Percentiles rank a stretch among this genome's conserved stretches.
These are phyloP conservation scores for Yamadazyma triangularis DNA, from an alignment of 1,139 yeast genomes.

Conservation along the genomic window DNA sequence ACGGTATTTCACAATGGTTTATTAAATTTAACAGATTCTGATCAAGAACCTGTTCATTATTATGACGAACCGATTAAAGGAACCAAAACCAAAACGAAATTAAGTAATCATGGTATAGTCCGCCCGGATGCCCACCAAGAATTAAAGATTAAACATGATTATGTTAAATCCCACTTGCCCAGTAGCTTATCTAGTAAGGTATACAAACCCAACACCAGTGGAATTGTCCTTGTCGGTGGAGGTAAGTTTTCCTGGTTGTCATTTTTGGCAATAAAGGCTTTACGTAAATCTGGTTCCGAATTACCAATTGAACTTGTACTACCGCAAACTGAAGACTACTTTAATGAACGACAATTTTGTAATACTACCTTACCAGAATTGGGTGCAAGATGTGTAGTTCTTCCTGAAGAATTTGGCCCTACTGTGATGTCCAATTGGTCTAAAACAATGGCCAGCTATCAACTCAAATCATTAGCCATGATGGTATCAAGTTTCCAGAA, in stretches of 20 bases:
- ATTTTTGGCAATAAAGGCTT: slow-evolving; percentile 24
- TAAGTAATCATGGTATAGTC: too few species aligned
- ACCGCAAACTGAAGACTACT: slow-evolving; percentile 27
- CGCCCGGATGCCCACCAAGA: slow-evolving; percentile 19
- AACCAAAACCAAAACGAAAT: too few species aligned
- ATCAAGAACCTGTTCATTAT: too few species aligned
- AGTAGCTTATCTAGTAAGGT: slow-evolving; percentile 15
- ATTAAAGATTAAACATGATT: slow-evolving; percentile 21
- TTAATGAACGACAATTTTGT: slow-evolving; percentile 21
- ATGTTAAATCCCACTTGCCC: slow-evolving; percentile 22
- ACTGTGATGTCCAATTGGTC: slow-evolving; percentile 23
- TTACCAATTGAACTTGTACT: slow-evolving; percentile 32
- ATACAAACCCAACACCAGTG: slow-evolving; percentile 18
- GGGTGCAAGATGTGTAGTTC: slow-evolving; percentile 22
- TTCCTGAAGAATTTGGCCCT: slow-evolving; percentile 30
- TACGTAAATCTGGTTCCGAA: slow-evolving; percentile 27
- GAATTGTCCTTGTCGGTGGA: slow-evolving; percentile 35
- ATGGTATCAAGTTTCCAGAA: slow-evolving; percentile 36
- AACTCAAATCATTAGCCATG: slow-evolving; percentile 29
- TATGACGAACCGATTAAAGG: too few species aligned
- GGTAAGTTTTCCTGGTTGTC: slow-evolving; percentile 35
- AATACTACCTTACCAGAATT: slow-evolving; percentile 16
- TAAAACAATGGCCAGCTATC: slow-evolving; percentile 24
- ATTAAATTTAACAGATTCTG: too few species aligned
- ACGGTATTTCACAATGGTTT: too few species aligned